Conservation (phyloP, 2,329 filamentous ascomycete species). For the Coniochaeta hoffmannii region DNA sequence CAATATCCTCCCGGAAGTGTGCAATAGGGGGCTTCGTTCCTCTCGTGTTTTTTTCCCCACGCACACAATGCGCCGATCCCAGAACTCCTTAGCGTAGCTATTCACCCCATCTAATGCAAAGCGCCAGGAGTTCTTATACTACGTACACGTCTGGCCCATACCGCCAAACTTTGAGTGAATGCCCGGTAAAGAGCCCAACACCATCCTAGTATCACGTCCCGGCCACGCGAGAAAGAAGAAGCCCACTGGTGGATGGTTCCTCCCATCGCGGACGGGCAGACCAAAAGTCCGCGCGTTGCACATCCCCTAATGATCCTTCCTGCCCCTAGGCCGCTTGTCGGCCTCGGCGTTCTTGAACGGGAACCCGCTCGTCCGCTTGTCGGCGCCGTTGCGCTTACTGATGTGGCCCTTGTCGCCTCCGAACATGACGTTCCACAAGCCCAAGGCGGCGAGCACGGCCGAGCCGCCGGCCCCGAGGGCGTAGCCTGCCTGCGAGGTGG, state of each 20-base stretch:
- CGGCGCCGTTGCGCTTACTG: conserved; percentile 29
- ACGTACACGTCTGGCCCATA: too few relatives aligned
- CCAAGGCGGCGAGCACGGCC: conserved; percentile 50
- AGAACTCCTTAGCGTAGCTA: neutral
- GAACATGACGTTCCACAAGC: conserved; percentile 52
- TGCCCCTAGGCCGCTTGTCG: conserved; percentile 15
- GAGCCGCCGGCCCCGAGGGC: conserved; percentile 52
- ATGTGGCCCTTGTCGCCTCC: conserved; percentile 24
- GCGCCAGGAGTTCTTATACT: neutral
- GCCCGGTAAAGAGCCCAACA: too few relatives aligned
- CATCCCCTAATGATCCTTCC: conserved; percentile 8
- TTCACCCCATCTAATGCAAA: neutral
- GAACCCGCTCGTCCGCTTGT: conserved; percentile 32
- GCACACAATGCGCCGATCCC: neutral
- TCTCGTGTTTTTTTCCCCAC: neutral
- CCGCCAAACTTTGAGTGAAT: too few relatives aligned
- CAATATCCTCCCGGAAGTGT: too few relatives aligned
- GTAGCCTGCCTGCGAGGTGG: conserved; percentile 48
- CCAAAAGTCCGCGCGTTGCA: too few relatives aligned
- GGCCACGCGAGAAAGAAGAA: too few relatives aligned
- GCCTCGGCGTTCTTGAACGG: conserved; percentile 29
- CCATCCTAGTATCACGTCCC: too few relatives aligned
- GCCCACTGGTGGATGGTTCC: too few relatives aligned
- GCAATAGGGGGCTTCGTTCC: too few relatives aligned
- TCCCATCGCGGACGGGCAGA: too few relatives aligned